These are phyloP conservation scores for Dittrichia graveolens DNA, from an alignment of 129 eudicot genomes.

Conservation along the genomic window DNA sequence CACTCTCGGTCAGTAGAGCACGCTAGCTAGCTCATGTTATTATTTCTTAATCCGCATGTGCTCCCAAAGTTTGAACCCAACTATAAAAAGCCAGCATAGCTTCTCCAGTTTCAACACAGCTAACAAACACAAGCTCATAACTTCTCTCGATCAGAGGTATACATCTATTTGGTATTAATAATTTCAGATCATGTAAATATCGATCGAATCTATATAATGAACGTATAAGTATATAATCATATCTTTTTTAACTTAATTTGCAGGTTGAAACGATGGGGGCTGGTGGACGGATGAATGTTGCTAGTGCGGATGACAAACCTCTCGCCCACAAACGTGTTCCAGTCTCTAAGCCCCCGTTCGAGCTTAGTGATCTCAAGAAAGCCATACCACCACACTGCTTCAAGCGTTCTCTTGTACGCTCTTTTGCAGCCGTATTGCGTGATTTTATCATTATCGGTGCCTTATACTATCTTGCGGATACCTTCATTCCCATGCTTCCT, in stretches of 20 bases:
- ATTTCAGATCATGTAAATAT: background rate
- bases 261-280: constrained; percentile 24
- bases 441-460: constrained; percentile 22
- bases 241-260: background rate
- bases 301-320: background rate
- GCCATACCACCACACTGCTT: constrained; percentile 48
- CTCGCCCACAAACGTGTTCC: constrained; percentile 16
- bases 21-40: too few relatives aligned
- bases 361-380: constrained; percentile 38
- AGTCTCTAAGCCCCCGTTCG: constrained; percentile 33
- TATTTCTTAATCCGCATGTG: background rate
- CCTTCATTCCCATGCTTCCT: constrained; percentile 31
- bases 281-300: constrained; percentile 16
- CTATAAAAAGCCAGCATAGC: constrained; percentile 3
- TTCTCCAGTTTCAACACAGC: constrained; percentile 12
- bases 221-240: background rate
- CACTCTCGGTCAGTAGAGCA: too few relatives aligned
- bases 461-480: constrained; percentile 34
- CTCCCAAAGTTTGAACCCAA: constrained; percentile 8
- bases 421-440: constrained; percentile 24
- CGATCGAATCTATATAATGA: background rate
- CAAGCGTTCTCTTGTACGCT: constrained; percentile 34
- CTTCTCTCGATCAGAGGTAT: background rate
- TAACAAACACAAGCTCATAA: constrained; percentile 6
- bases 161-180: background rate